phyloP scores from a whole-genome alignment of 306 rosid genomes.

The Cucumis cinereus region DNA sequence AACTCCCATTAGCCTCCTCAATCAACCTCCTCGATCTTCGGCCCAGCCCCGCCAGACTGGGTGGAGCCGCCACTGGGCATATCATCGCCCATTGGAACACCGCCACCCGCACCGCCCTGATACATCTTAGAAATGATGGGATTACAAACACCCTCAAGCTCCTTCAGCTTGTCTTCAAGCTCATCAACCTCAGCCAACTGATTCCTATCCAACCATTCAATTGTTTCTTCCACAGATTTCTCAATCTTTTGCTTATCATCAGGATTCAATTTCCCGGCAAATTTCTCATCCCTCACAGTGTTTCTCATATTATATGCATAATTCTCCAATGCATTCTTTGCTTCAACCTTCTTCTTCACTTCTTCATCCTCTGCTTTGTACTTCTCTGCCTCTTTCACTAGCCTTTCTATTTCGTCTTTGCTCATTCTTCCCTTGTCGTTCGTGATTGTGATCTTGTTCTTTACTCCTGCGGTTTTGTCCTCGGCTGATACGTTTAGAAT shows the following conservation, averaged over 20 bases:
- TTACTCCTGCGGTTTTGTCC: constrained; percentile 82
- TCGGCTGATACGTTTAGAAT: constrained; percentile 65
- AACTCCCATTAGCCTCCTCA: constrained; percentile 1
- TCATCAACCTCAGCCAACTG: constrained; percentile 80
- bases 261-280: constrained; percentile 32
- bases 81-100: constrained; percentile 13
- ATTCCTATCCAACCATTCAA: constrained; percentile 63
- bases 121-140: constrained; percentile 71
- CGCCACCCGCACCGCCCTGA: constrained; percentile 31
- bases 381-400: constrained; percentile 79
- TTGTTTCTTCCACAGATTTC: constrained; percentile 52
- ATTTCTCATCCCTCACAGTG: constrained; percentile 59
- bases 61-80: constrained; percentile 17
- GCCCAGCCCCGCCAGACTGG: constrained; percentile 45
- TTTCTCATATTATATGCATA: constrained; percentile 83
- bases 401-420: constrained; percentile 74
- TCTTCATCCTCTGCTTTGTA: constrained; percentile 76
- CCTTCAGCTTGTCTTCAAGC: constrained; percentile 66
- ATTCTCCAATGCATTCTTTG: constrained; percentile 67
- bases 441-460: constrained; percentile 69
- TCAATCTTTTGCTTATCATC: constrained; percentile 56
- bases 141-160: constrained; percentile 56
- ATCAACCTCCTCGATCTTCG: constrained; percentile 86
- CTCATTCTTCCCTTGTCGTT: constrained; percentile 76
- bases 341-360: constrained; percentile 84